A percentile compares a stretch with the other conserved stretches of the same genome.
Conservation (phyloP, 139 green algal species). For the Chlamydomonas urium region DNA sequence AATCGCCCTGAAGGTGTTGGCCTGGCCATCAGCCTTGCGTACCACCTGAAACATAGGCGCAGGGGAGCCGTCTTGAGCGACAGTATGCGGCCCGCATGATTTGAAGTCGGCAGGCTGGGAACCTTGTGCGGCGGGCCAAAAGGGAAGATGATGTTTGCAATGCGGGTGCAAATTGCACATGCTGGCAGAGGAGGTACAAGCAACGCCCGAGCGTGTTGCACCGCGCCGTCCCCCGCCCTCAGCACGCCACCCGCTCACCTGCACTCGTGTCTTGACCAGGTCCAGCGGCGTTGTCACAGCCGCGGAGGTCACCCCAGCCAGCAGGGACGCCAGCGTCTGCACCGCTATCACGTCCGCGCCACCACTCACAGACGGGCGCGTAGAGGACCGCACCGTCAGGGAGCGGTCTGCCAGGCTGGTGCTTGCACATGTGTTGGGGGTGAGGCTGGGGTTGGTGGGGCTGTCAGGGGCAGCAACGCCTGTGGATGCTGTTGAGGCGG, state of each 20-base stretch:
- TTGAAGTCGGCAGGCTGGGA: background rate
- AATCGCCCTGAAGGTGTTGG: slow-evolving; percentile 26
- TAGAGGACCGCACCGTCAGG: background rate
- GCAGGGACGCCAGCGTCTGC: slow-evolving; percentile 56
- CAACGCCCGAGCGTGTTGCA: background rate
- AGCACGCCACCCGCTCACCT: slow-evolving; percentile 35
- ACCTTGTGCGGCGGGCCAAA: background rate
- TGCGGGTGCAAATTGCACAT: background rate
- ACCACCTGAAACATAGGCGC: slow-evolving; percentile 37
- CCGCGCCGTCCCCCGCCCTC: background rate
- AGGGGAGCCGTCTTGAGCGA: background rate
- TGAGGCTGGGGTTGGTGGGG: background rate
- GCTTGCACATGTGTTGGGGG: background rate
- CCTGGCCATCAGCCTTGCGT: slow-evolving; percentile 20
- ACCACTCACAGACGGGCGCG: too few species aligned
- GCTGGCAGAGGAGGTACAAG: background rate
- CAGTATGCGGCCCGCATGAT: background rate
- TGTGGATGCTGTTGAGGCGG: background rate
- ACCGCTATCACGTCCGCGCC: slow-evolving; percentile 66
- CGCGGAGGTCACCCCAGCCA: slow-evolving; percentile 61
- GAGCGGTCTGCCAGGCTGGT: background rate
- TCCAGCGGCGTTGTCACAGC: slow-evolving; percentile 78
- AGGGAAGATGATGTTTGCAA: background rate
- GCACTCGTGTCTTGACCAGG: slow-evolving; percentile 76
- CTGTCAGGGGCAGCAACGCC: background rate